phyloP scores from a whole-genome alignment of 2,329 filamentous ascomycete genomes.

The Trichoderma harzianum region DNA sequence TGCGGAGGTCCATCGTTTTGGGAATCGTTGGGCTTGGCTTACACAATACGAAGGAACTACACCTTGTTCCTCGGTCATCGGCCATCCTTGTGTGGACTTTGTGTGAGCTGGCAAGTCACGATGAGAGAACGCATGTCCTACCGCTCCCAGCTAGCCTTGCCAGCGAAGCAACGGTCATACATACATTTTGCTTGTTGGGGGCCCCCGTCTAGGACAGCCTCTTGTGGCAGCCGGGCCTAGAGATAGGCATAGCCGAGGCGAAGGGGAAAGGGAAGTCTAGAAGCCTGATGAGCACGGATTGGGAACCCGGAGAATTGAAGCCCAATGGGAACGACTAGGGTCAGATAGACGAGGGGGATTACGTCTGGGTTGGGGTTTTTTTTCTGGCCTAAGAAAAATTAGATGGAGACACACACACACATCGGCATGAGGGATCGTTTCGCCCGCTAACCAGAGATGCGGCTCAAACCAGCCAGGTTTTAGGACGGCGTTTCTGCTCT shows the following conservation, averaged over 20 bases:
- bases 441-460: neutral
- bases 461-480: neutral
- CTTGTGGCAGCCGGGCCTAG: neutral
- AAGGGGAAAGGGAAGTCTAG: neutral
- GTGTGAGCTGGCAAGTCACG: constrained; percentile 15
- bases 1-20: neutral
- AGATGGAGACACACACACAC: neutral
- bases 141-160: constrained; percentile 11
- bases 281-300: constrained; percentile 3
- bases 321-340: constrained; percentile 15
- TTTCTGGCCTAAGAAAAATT: neutral
- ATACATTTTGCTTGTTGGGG: neutral
- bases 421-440: neutral
- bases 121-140: neutral
- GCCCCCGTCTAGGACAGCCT: neutral
- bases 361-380: neutral
- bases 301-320: constrained; percentile 15
- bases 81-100: neutral
- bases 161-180: constrained; percentile 12
- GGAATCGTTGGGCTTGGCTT: neutral
- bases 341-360: neutral
- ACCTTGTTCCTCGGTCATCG: neutral
- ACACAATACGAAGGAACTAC: neutral
- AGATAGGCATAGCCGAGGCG: neutral
- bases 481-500: neutral